A percentile compares a stretch with the other conserved stretches of the same genome.
Conservation (phyloP, 495 filamentous ascomycete genomes). For the Parathielavia appendiculata region DNA sequence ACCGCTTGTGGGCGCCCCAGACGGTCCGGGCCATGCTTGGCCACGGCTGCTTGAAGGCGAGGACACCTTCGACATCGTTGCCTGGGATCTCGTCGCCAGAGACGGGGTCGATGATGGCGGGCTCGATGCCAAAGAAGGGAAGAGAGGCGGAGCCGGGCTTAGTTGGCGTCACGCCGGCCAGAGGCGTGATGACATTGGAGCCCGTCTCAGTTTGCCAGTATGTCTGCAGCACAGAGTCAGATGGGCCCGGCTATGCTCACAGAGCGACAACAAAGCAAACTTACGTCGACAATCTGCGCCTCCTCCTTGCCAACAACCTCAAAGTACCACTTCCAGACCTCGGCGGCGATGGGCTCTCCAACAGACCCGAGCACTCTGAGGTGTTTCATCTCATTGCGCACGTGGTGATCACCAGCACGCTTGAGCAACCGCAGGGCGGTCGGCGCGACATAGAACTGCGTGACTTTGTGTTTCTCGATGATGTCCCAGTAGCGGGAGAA, state of each 20-base stretch:
- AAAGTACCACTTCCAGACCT: conserved; percentile 99
- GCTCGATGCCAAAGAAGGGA: conserved; percentile 97
- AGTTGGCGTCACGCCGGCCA: conserved; percentile 70
- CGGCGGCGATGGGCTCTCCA: conserved; percentile 95
- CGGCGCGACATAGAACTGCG: conserved; percentile 97
- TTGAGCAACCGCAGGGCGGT: conserved; percentile 91
- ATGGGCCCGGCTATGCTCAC: too few species aligned
- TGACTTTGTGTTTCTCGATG: conserved; percentile 88
- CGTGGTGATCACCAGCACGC: conserved; percentile 87
- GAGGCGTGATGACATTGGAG: conserved; percentile 80
- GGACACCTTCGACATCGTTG: conserved; percentile 96
- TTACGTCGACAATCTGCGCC: conserved; percentile 90
- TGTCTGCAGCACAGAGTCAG: conserved; percentile 54
- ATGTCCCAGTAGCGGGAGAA: conserved; percentile 99
- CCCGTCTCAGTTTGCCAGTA: conserved; percentile 99
- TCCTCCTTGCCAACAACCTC: conserved; percentile 92
- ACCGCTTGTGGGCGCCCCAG: conserved; percentile 95
- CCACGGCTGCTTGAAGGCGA: conserved; percentile 98
- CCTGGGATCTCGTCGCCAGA: conserved; percentile 90
- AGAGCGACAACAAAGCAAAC: conserved; percentile 31
- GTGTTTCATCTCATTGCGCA: conserved; percentile 81
- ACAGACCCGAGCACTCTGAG: conserved; percentile 92
- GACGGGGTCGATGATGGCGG: conserved; percentile 95
- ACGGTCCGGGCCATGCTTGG: conserved; percentile 98
- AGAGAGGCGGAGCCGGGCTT: conserved; percentile 74